Evolutionary conservation across 768 basidiomycete genomes (phyloP).

Genomic region (Sporobolomyces roseus): DNA sequence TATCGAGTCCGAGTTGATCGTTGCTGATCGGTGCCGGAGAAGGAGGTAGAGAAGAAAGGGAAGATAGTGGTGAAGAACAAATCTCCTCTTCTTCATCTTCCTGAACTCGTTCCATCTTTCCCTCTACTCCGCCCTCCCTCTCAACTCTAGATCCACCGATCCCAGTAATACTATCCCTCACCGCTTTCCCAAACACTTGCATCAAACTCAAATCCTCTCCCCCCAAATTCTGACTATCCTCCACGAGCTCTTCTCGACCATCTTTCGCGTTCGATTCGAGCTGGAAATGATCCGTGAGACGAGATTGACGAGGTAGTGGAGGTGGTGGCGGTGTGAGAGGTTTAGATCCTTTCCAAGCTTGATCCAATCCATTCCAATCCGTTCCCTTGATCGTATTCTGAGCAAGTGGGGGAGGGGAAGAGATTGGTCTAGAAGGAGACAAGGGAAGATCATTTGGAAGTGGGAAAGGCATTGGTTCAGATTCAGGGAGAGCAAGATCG

Average conservation of each 20-base stretch:
- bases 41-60: background rate
- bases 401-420: too few relatives aligned
- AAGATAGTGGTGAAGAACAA: slow-evolving; percentile 3
- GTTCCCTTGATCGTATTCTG: background rate
- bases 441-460: too few relatives aligned
- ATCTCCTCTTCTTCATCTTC: background rate
- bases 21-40: background rate
- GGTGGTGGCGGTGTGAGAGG: background rate
- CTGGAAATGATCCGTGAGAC: background rate
- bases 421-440: too few relatives aligned
- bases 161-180: slow-evolving; percentile 3
- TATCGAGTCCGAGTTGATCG: background rate
- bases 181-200: background rate
- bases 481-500: too few relatives aligned
- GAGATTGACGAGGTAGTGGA: background rate
- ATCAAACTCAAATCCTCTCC: background rate
- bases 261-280: background rate
- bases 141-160: background rate
- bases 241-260: background rate
- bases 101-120: background rate
- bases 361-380: background rate
- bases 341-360: background rate
- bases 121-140: background rate
- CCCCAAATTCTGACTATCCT: background rate
- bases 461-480: too few relatives aligned